Evolutionary conservation across 2,329 filamentous ascomycete genomes (phyloP).

Genomic region (Lachnellula hyalina): DNA sequence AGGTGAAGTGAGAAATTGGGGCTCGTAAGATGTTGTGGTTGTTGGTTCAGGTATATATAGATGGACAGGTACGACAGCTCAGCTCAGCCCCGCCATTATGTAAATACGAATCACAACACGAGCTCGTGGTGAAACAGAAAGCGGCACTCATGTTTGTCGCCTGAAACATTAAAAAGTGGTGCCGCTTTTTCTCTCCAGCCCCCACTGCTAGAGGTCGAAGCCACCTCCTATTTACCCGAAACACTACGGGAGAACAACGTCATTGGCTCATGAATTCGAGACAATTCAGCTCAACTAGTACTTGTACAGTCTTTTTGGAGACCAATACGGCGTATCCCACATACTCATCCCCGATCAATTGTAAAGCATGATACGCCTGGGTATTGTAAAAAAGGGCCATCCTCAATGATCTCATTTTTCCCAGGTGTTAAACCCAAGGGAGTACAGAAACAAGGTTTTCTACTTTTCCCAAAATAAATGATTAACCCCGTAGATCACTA

Average conservation of each 20-base stretch:
- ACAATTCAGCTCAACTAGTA: neutral
- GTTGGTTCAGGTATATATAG: slow-evolving; percentile 1
- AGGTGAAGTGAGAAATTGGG: neutral
- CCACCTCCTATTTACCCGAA: slow-evolving; percentile 12
- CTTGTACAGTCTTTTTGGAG: neutral
- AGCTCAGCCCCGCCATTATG: slow-evolving; percentile 23
- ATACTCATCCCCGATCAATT: too few relatives aligned
- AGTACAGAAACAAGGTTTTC: neutral
- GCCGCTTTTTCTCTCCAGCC: too few relatives aligned
- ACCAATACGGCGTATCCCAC: too few relatives aligned
- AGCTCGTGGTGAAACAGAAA: neutral
- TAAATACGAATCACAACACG: slow-evolving; percentile 7
- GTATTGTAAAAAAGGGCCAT: too few relatives aligned
- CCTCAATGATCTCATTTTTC: too few relatives aligned
- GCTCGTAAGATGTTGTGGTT: slow-evolving; percentile 4
- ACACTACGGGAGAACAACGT: neutral
- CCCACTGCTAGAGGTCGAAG: slow-evolving; percentile 6
- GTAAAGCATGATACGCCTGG: too few relatives aligned
- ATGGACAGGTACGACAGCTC: neutral
- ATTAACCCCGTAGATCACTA: neutral
- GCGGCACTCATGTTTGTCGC: too few relatives aligned
- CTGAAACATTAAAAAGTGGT: too few relatives aligned
- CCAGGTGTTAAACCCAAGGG: neutral
- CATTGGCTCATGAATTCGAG: neutral
- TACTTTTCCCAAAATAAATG: neutral